Base-by-base conservation (phyloP, 257 asterid species). In the Agastache rugosa region DNA sequence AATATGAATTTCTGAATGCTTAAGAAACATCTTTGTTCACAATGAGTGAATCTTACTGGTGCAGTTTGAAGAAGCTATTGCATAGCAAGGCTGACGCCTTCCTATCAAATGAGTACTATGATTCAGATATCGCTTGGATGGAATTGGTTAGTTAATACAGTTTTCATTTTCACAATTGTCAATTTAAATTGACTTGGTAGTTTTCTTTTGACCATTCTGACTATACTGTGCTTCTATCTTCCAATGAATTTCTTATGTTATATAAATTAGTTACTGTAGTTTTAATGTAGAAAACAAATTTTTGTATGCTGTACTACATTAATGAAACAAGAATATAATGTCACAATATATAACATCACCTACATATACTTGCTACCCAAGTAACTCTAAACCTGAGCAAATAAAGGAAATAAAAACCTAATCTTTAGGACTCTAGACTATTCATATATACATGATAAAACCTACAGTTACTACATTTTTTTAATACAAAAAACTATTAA, bases 111-210 rank as follows among this genome's bases (percentile, higher is more conserved):
- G 96, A 94, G 55, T 94, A 94, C 82, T 90, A 90, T 77, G 97
- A 92, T 77, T 94, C 99, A 61, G 98, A 94, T 84, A 89, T 94
- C 75, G 93, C 96, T 74, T 94, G 99, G 99, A 89, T 92, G 97
- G 99, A 94, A 80, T 81, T 94, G 99, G 99, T 94, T 78, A 84
- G 91, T 81, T 67, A 63, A 29, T 17, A 10, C 62, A 11, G 37
- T 51, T 67, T 62, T 72, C 62, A 60, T 70, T 54, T 35, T 76
- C 29, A 37, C 53, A 22, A 41, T 44, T 41, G 55, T 71, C 47
- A 66, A 44, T 34, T 11, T 63, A 48, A 60, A 59, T 29, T 73
- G 55, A 42, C 16, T 59, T 20, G 16, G 61, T 53, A 63, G 74
- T 64, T 47, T 42, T 19, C 15, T 77, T 69, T 74, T 63, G 63